Evolutionary conservation across 768 basidiomycete species (phyloP), one percentile per base, ranked within the genome.

Genomic region (Amanita exitialis): DNA sequence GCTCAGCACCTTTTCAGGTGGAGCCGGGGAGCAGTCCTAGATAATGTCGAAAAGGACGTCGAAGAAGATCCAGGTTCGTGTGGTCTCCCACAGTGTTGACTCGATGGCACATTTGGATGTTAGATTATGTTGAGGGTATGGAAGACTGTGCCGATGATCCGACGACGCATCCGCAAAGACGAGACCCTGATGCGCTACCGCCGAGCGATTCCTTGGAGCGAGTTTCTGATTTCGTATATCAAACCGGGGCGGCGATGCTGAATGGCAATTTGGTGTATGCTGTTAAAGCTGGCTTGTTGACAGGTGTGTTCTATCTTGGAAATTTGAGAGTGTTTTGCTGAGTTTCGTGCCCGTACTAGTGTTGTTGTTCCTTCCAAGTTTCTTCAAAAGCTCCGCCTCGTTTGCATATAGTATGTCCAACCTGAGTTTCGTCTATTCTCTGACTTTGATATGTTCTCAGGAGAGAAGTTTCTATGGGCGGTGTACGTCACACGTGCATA

Each of bases 131-230:
- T 44, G 80, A 80, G 53, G 83, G 83, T 6, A 63, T 80, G 9
- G 68, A 30, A 12, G 30, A 30, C 30, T 12, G 0, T 30, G 30
- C 75, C 23, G 58, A 64, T 34, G 60, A 70, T 2, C 82, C 85
- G 57, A 70, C 87, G 0, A 83, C 80, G 3, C 57, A 72, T 34
- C 75, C 85, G 1, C 63, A 68, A 13, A 69, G 73, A 3, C 72
- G 86, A 23, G 85, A 90, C 63, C 85, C 86, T 0, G 86, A 90
- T 60, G 85, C 83, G 0, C 62, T 88, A 0, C 85, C 87, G 1
- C 86, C 87, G 0, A 60, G 69, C 2, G 88, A 86, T 55, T 44
- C 55, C 2, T 64, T 86, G 28, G 83, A 88, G 59, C 64, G 59
- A 35, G 52, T 73, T 0, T 72, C 79, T 72, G 71, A 69, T 42